Percentiles rank a stretch among this genome's conserved stretches.
These are phyloP conservation scores for Kregervanrija pseudodelftensis DNA, from an alignment of 805 yeast genomes.

Conservation along the genomic window DNA sequence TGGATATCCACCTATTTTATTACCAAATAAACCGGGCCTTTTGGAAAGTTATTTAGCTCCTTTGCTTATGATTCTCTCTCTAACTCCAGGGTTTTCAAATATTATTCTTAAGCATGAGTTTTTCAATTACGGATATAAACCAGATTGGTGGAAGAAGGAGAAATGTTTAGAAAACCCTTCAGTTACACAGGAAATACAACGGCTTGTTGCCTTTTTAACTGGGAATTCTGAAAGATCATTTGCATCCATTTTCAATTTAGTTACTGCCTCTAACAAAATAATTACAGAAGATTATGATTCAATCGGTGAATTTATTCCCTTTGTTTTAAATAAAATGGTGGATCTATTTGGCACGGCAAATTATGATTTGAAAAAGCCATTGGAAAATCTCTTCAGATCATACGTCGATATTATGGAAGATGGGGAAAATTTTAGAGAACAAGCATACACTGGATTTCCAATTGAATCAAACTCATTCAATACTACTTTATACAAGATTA, in stretches of 20 bases:
- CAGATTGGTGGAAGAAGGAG: slow-evolving; percentile 34
- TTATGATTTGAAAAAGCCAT: slow-evolving; percentile 7
- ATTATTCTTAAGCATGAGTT: slow-evolving; percentile 26
- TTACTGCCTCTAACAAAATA: slow-evolving; percentile 24
- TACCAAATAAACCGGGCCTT: slow-evolving; percentile 27
- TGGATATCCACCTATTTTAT: slow-evolving; percentile 25
- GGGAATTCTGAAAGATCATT: slow-evolving; percentile 31
- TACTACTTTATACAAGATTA: slow-evolving; percentile 25
- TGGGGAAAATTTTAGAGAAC: slow-evolving; percentile 2
- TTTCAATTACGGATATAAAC: slow-evolving; percentile 28
- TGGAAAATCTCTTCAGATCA: slow-evolving; percentile 13
- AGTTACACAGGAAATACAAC: slow-evolving; percentile 31
- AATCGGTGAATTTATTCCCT: slow-evolving; percentile 22
- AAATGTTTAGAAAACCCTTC: slow-evolving; percentile 20
- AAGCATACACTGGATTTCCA: slow-evolving; percentile 12
- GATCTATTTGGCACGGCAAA: slow-evolving; percentile 15
- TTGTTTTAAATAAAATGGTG: slow-evolving; percentile 14
- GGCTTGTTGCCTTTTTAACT: slow-evolving; percentile 31
- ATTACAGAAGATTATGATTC: slow-evolving; percentile 23
- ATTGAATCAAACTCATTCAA: slow-evolving; percentile 28
- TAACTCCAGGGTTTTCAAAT: slow-evolving; percentile 29
- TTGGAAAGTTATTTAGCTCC: slow-evolving; percentile 37
- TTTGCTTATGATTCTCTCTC: slow-evolving; percentile 32
- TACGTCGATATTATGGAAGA: slow-evolving; percentile 5
- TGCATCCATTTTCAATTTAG: slow-evolving; percentile 29